Conservation (phyloP, 176 grass and related monocot genomes). For the Ananas comosus region DNA sequence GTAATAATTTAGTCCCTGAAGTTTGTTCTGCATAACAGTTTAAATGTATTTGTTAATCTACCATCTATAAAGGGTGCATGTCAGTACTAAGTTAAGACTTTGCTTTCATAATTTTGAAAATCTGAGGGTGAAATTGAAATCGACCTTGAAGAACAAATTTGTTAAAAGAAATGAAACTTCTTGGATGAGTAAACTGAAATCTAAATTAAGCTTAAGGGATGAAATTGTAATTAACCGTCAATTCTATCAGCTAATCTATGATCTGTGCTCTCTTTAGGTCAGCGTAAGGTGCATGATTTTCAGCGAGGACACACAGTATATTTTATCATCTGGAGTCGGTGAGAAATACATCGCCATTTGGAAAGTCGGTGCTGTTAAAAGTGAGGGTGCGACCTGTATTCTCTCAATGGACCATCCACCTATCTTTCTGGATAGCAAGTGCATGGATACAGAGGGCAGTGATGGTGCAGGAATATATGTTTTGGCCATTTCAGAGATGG, state of each 20-base stretch:
- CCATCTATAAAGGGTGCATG: too few relatives aligned
- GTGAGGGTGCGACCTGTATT: constrained; percentile 44
- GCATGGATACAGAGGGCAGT: constrained; percentile 14
- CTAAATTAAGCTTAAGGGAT: too few relatives aligned
- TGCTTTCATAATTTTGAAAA: too few relatives aligned
- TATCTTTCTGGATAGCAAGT: constrained; percentile 67
- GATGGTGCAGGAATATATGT: constrained; percentile 35
- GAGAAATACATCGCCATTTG: constrained; percentile 87
- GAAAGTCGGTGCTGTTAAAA: constrained; percentile 54
- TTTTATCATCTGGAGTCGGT: constrained; percentile 82
- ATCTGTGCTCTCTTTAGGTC: constrained; percentile 36
- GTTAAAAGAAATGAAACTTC: too few relatives aligned
- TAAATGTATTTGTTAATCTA: too few relatives aligned
- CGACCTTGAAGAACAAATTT: too few relatives aligned
- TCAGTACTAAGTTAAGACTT: too few relatives aligned
- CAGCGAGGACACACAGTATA: constrained; percentile 57
- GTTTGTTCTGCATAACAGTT: too few relatives aligned
- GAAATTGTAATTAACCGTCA: too few relatives aligned
- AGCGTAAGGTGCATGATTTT: constrained; percentile 76
- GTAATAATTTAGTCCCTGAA: too few relatives aligned
- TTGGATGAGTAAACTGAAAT: too few relatives aligned
- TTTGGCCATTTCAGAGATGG: constrained; percentile 79
- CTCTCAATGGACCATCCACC: constrained; percentile 87
- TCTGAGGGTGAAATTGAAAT: too few relatives aligned
- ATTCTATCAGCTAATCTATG: background rate